Conservation (phyloP, 1,284 basidiomycete species). For the Ustilago trichophora region DNA sequence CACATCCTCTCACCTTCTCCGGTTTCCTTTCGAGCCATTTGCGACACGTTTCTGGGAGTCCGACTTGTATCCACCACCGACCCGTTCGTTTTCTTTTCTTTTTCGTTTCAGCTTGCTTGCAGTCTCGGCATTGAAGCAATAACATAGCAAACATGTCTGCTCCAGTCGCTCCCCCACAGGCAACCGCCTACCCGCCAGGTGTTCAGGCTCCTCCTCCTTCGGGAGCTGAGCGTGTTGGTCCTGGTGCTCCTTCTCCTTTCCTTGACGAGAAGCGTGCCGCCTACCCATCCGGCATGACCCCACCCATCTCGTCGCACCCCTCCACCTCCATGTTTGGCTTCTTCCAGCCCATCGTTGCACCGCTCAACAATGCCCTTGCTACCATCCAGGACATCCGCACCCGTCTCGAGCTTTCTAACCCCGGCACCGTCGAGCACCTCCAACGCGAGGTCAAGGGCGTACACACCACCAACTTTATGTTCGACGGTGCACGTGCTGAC, state of each 20-base stretch:
- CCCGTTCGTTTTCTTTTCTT: no score
- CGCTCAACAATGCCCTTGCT: conserved; percentile 38
- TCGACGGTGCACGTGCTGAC: conserved; percentile 96
- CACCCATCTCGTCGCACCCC: conserved; percentile 35
- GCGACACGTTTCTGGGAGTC: no score
- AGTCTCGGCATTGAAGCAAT: no score
- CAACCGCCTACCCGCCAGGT: conserved; percentile 42
- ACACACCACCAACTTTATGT: conserved; percentile 93
- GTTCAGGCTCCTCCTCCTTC: conserved; percentile 37
- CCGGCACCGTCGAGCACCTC: conserved; percentile 62
- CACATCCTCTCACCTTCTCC: conserved; percentile 1
- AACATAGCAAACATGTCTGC: conserved; percentile 37
- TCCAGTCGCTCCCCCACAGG: conserved; percentile 39
- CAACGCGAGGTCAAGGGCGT: conserved; percentile 72
- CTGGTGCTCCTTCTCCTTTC: conserved; percentile 34
- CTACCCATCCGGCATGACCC: conserved; percentile 40
- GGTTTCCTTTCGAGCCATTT: background rate
- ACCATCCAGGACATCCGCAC: conserved; percentile 51
- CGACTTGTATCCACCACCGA: no score
- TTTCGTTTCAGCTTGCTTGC: no score
- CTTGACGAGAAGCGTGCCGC: conserved; percentile 43
- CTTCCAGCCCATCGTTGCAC: conserved; percentile 55
- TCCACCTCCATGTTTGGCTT: conserved; percentile 49
- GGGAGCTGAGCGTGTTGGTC: conserved; percentile 39
- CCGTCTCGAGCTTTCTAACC: conserved; percentile 59